phyloP scores from a whole-genome alignment of 2,329 filamentous ascomycete genomes.

The Botrytis aclada region DNA sequence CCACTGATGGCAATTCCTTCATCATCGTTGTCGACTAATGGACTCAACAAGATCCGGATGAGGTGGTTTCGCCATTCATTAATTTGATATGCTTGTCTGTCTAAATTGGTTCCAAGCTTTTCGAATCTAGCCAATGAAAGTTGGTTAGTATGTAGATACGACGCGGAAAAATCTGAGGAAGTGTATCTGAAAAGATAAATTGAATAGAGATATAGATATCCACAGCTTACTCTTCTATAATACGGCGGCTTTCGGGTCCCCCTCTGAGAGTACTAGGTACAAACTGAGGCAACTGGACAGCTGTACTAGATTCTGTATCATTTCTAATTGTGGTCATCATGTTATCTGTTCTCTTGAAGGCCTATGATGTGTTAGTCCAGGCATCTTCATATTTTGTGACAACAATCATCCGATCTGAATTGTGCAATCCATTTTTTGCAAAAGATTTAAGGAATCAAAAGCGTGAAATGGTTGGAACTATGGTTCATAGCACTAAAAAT shows the following conservation, averaged over 20 bases:
- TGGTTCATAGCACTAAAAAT: slow-evolving; percentile 23
- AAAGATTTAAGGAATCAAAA: background rate
- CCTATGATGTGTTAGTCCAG: background rate
- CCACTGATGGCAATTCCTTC: slow-evolving; percentile 73
- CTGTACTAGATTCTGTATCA: slow-evolving; percentile 51
- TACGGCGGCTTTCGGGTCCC: slow-evolving; percentile 37
- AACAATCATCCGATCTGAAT: background rate
- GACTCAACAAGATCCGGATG: slow-evolving; percentile 66
- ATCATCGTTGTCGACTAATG: slow-evolving; percentile 84
- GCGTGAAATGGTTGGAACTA: slow-evolving; percentile 28
- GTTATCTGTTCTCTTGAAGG: slow-evolving; percentile 51
- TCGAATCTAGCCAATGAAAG: slow-evolving; percentile 56
- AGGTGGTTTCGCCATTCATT: slow-evolving; percentile 73
- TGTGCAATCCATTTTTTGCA: background rate
- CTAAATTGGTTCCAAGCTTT: slow-evolving; percentile 65
- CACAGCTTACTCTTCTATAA: slow-evolving; percentile 7
- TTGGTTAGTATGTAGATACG: background rate
- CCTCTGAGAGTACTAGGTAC: slow-evolving; percentile 49
- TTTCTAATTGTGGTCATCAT: slow-evolving; percentile 62
- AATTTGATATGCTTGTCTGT: slow-evolving; percentile 68
- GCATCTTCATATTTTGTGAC: background rate
- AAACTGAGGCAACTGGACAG: slow-evolving; percentile 63
- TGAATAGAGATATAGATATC: background rate
- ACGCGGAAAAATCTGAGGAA: background rate
- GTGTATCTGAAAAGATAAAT: background rate